phyloP scores from a whole-genome alignment of 1,284 basidiomycete genomes.

The Ustilago loliicola region DNA sequence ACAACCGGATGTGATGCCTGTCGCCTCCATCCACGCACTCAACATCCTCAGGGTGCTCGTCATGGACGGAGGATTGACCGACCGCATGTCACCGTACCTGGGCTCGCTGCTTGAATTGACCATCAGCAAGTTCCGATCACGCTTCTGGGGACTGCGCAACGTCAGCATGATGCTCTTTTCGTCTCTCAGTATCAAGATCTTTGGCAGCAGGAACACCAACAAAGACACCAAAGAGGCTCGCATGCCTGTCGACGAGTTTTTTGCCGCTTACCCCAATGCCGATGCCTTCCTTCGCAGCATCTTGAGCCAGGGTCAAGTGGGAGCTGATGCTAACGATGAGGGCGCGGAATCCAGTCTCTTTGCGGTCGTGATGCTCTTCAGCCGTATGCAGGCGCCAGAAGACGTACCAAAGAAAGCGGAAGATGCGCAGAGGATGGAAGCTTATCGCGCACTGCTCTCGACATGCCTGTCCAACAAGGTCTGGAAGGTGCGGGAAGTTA shows the following conservation, averaged over 20 bases:
- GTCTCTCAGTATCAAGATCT: slow-evolving; percentile 66
- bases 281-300: slow-evolving; percentile 43
- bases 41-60: slow-evolving; percentile 69
- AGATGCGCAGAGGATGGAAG: slow-evolving; percentile 22
- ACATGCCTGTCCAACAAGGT: slow-evolving; percentile 52
- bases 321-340: slow-evolving; percentile 9
- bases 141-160: slow-evolving; percentile 70
- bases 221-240: slow-evolving; percentile 47
- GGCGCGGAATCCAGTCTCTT: slow-evolving; percentile 54
- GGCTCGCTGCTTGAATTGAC: slow-evolving; percentile 66
- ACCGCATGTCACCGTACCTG: slow-evolving; percentile 50
- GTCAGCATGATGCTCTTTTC: slow-evolving; percentile 71
- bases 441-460: slow-evolving; percentile 31
- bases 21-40: slow-evolving; percentile 66
- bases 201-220: slow-evolving; percentile 55
- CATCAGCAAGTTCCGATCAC: slow-evolving; percentile 68
- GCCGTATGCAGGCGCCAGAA: slow-evolving; percentile 52
- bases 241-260: slow-evolving; percentile 56
- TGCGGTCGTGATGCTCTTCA: slow-evolving; percentile 62
- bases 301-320: slow-evolving; percentile 18
- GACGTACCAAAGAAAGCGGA: slow-evolving; percentile 21
- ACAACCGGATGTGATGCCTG: slow-evolving; percentile 38
- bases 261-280: slow-evolving; percentile 42
- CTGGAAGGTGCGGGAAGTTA: slow-evolving; percentile 58
- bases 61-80: slow-evolving; percentile 58